Conservation (phyloP, 768 basidiomycete species). For the Artomyces pyxidatus region DNA sequence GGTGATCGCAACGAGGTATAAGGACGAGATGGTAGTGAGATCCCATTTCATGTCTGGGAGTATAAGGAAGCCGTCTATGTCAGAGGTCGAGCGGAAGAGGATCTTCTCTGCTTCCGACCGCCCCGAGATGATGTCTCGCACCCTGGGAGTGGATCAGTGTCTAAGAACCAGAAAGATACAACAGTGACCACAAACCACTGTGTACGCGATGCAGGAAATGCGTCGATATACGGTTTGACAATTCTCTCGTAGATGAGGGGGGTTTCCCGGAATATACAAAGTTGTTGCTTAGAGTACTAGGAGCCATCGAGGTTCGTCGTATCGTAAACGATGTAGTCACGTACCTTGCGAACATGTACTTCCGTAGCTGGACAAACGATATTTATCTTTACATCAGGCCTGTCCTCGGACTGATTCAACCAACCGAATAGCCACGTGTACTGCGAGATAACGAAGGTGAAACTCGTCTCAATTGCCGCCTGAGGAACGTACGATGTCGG, state of each 20-base stretch:
- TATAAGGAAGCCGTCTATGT: constrained; percentile 58
- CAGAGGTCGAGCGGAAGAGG: constrained; percentile 44
- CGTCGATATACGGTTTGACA: constrained; percentile 71
- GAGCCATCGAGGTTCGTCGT: background rate
- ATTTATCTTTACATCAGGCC: constrained; percentile 74
- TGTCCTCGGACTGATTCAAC: constrained; percentile 32
- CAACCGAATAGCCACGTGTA: constrained; percentile 80
- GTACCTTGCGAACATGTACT: constrained; percentile 77
- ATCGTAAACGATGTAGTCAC: background rate
- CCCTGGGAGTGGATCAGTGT: constrained; percentile 42
- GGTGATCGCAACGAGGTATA: constrained; percentile 82
- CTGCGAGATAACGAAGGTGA: constrained; percentile 30
- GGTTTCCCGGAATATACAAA: constrained; percentile 74
- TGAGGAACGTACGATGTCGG: constrained; percentile 54
- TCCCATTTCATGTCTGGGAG: constrained; percentile 99
- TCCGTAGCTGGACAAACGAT: constrained; percentile 87
- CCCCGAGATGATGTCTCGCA: constrained; percentile 75
- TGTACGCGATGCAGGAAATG: constrained; percentile 68
- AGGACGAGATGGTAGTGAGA: constrained; percentile 54
- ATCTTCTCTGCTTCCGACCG: constrained; percentile 67
- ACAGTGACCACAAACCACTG: constrained; percentile 55
- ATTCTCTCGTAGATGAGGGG: constrained; percentile 63
- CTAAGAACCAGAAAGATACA: too few species aligned
- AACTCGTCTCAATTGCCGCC: constrained; percentile 6
- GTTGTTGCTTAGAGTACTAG: constrained; percentile 71